phyloP scores from a whole-genome alignment of 805 yeast species.

The Lipomyces spencermartinsiae region DNA sequence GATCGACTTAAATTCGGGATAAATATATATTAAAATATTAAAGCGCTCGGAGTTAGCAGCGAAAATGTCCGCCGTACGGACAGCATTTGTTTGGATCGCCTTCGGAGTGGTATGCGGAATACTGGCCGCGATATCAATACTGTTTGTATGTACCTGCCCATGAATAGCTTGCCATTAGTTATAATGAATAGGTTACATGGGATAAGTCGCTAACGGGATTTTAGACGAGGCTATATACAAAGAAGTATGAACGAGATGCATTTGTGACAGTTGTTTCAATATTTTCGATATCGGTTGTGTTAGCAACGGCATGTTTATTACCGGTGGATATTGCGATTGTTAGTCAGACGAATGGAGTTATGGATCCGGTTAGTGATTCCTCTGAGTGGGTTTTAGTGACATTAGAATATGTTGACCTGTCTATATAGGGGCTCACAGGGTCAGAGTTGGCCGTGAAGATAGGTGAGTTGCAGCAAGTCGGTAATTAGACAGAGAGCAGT shows the following conservation, averaged over 20 bases:
- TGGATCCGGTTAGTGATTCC: constrained; percentile 9
- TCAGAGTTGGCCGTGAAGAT: constrained; percentile 21
- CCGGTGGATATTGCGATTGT: constrained; percentile 41
- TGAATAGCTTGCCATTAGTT: neutral
- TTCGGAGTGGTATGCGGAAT: constrained; percentile 38
- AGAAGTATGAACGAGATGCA: constrained; percentile 37
- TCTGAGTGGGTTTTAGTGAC: neutral
- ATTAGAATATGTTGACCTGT: constrained; percentile 7
- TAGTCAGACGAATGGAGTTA: constrained; percentile 29
- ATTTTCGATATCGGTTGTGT: constrained; percentile 37
- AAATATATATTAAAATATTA: neutral
- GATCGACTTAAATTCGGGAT: no score
- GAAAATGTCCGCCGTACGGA: constrained; percentile 35
- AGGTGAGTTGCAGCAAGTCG: neutral
- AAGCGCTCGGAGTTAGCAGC: neutral
- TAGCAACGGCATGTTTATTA: constrained; percentile 38
- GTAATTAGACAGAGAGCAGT: no score
- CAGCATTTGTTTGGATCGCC: constrained; percentile 40
- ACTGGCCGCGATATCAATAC: constrained; percentile 30
- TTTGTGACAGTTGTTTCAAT: constrained; percentile 37
- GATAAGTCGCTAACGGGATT: neutral
- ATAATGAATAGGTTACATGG: neutral
- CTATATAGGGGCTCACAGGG: constrained; percentile 10
- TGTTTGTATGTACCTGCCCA: constrained; percentile 27
- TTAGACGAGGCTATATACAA: constrained; percentile 36